Evolutionary conservation across 73 alveolate species (phyloP).

Genomic region (Paramecium bursaria): DNA sequence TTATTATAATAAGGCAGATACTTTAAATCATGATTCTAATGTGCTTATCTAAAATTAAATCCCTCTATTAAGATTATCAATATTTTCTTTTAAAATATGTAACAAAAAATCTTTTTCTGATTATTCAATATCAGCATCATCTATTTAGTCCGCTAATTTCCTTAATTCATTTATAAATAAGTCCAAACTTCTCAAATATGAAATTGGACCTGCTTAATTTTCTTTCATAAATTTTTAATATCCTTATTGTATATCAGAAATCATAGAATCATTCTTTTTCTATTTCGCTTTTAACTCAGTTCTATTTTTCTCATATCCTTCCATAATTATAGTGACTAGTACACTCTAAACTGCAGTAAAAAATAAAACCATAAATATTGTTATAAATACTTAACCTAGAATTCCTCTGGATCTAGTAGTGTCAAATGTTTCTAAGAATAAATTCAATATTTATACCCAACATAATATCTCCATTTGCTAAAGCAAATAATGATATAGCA

Average conservation of each 20-base stretch:
- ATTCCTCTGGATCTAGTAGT: conserved; percentile 51
- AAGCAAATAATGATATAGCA: conserved; percentile 51
- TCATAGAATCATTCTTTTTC: conserved; percentile 13
- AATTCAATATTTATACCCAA: background rate
- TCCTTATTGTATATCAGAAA: background rate
- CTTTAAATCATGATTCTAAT: conserved; percentile 64
- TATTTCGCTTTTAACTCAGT: conserved; percentile 19
- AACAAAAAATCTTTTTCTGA: conserved; percentile 56
- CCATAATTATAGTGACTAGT: conserved; percentile 60
- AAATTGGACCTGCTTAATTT: background rate
- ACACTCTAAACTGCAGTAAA: conserved; percentile 71
- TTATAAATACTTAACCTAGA: conserved; percentile 51
- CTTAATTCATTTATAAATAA: background rate
- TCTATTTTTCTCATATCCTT: conserved; percentile 66
- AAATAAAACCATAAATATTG: conserved; percentile 63
- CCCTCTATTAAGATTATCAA: conserved; percentile 64
- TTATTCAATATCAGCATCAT: conserved; percentile 46
- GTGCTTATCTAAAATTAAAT: conserved; percentile 65
- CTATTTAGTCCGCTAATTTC: conserved; percentile 61
- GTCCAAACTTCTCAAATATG: background rate
- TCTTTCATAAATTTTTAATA: background rate
- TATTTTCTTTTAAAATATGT: conserved; percentile 52
- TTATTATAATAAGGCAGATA: background rate
- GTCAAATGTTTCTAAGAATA: conserved; percentile 55
- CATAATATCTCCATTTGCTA: conserved; percentile 59